Evolutionary conservation across 768 basidiomycete genomes (phyloP).

Genomic region (Rhizopogon roseolus): DNA sequence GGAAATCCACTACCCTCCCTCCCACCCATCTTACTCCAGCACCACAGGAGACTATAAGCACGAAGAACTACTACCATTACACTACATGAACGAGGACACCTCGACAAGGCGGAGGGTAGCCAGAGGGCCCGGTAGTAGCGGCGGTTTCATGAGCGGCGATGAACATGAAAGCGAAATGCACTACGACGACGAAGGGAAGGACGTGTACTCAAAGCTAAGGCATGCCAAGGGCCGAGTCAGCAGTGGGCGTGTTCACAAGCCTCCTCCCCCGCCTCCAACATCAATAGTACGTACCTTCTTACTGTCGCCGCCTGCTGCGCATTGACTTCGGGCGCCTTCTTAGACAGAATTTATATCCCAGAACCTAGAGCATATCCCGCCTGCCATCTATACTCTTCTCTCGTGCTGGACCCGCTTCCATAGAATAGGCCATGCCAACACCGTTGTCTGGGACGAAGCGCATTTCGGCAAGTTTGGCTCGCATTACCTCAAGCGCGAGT

Average conservation of each 20-base stretch:
- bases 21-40: constrained; percentile 18
- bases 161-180: constrained; percentile 28
- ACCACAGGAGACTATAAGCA: constrained; percentile 19
- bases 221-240: constrained; percentile 36
- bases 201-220: constrained; percentile 48
- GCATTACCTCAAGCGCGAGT: constrained; percentile 97
- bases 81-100: constrained; percentile 49
- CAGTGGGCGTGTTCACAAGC: constrained; percentile 59
- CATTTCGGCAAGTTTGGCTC: constrained; percentile 99
- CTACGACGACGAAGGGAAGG: constrained; percentile 64
- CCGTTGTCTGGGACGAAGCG: constrained; percentile 98
- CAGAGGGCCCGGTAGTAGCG: constrained; percentile 28
- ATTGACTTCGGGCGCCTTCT: neutral
- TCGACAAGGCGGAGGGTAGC: constrained; percentile 41
- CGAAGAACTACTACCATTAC: constrained; percentile 44
- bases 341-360: constrained; percentile 76
- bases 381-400: constrained; percentile 85
- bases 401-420: constrained; percentile 95
- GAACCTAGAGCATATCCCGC: constrained; percentile 74
- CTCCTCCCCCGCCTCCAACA: constrained; percentile 60
- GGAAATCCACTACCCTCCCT: constrained; percentile 55
- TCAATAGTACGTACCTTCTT: constrained; percentile 43
- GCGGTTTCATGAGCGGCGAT: constrained; percentile 23
- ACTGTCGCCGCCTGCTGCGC: constrained; percentile 1
- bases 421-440: constrained; percentile 79